Evolutionary conservation across 164 flowering plant species (phyloP).

Genomic region (Hamamelis virginiana): DNA sequence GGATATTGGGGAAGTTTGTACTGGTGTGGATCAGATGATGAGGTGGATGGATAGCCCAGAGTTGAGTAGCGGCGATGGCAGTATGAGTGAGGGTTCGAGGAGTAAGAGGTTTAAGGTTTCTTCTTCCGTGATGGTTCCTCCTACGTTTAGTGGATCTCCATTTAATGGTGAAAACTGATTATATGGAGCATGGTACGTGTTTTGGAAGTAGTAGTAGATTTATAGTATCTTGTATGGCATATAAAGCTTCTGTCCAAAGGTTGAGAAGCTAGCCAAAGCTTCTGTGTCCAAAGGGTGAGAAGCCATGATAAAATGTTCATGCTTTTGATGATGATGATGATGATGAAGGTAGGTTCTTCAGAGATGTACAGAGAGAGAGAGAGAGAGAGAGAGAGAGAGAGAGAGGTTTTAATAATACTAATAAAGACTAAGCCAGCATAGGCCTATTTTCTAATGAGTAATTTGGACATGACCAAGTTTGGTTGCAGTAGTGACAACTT

Average conservation of each 20-base stretch:
- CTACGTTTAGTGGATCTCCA: conserved; percentile 49
- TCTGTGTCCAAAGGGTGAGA: background rate
- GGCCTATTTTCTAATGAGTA: background rate
- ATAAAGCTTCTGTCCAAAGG: too few species aligned
- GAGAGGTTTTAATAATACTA: background rate
- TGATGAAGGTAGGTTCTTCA: background rate
- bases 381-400: background rate
- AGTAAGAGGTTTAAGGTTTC: conserved; percentile 77
- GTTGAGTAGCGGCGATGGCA: background rate
- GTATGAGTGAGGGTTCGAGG: conserved; percentile 23
- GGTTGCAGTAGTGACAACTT: too few species aligned
- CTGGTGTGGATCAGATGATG: conserved; percentile 30
- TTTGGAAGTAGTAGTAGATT: background rate
- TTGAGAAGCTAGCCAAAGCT: background rate
- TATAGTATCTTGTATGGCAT: too few species aligned
- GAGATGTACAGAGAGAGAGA: background rate
- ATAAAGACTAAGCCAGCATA: background rate
- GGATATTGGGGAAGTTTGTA: conserved; percentile 29
- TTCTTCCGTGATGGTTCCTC: conserved; percentile 73
- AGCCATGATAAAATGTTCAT: too few species aligned
- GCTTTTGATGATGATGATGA: too few species aligned
- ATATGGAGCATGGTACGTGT: background rate
- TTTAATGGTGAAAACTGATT: background rate
- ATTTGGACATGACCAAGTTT: background rate
- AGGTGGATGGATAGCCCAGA: conserved; percentile 46